Conservation (phyloP, 2,329 filamentous ascomycete genomes). For the Zopfia rhizophila region DNA sequence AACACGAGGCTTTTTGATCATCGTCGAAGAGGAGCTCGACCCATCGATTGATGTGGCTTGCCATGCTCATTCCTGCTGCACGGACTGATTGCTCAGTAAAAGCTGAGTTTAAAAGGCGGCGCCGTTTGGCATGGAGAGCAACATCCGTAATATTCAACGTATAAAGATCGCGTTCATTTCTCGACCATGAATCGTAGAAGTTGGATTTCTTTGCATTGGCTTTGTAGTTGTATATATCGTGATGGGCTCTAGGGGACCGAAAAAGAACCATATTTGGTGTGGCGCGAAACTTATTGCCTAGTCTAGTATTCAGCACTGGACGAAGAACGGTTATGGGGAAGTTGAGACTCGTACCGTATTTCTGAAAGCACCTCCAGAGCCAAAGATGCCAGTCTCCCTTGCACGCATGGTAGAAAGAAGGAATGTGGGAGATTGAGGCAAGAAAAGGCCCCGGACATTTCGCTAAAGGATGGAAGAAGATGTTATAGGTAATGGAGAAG, state of each 20-base stretch:
- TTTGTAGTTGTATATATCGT: constrained; percentile 12
- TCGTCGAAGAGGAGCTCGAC: constrained; percentile 5
- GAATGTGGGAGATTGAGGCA: constrained; percentile 7
- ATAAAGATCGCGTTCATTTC: constrained; percentile 16
- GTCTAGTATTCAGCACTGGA: not conserved
- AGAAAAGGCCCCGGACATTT: constrained; percentile 21
- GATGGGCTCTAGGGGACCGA: constrained; percentile 5
- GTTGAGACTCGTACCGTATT: constrained; percentile 18
- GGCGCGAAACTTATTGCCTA: constrained; percentile 20
- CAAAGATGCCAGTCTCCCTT: constrained; percentile 24
- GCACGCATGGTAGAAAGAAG: constrained; percentile 23
- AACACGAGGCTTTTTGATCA: not conserved
- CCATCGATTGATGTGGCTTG: constrained; percentile 27
- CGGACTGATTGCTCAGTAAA: constrained; percentile 26
- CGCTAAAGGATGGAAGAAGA: constrained; percentile 23
- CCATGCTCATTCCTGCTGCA: constrained; percentile 15
- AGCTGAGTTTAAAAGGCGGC: constrained; percentile 20
- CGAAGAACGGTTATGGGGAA: not conserved
- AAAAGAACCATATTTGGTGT: constrained; percentile 19
- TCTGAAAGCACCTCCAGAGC: constrained; percentile 21
- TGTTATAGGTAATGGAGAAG: too few relatives aligned
- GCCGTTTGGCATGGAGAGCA: constrained; percentile 15
- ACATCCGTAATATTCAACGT: constrained; percentile 13
- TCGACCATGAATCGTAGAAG: constrained; percentile 25
- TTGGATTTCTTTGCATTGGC: constrained; percentile 19